Evolutionary conservation across 148 eudicot species (phyloP).

Genomic region (Camellia granthamiana): DNA sequence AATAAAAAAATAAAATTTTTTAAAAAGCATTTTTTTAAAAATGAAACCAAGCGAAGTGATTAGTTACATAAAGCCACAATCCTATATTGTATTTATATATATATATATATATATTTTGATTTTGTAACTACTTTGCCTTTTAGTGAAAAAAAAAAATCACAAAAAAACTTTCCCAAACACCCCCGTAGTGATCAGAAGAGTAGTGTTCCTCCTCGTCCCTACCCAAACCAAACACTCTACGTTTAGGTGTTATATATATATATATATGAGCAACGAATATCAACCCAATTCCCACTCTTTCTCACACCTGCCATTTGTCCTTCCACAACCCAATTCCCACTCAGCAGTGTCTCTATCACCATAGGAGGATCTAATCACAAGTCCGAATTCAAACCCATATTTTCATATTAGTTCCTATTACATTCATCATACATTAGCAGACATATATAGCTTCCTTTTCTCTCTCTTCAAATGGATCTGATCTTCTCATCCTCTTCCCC

Average conservation of each 20-base stretch:
- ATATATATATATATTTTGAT: not conserved
- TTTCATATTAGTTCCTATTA: not conserved
- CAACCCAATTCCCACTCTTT: constrained; percentile 7
- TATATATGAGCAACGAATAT: constrained; percentile 10
- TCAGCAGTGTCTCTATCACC: not conserved
- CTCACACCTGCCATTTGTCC: not conserved
- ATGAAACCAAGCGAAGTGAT: too few species aligned
- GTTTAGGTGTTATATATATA: not conserved
- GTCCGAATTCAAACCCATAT: too few species aligned
- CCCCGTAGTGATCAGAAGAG: too few species aligned
- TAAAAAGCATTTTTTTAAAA: too few species aligned
- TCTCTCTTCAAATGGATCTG: constrained; percentile 11
- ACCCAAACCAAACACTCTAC: not conserved
- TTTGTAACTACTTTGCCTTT: not conserved
- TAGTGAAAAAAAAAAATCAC: too few species aligned
- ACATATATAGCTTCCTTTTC: not conserved
- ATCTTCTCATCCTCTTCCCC: constrained; percentile 9
- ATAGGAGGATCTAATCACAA: constrained; percentile 6
- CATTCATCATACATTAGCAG: not conserved
- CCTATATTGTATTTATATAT: not conserved
- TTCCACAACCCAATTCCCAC: not conserved
- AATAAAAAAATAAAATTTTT: too few species aligned
- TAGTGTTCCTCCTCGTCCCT: too few species aligned
- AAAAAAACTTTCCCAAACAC: too few species aligned
- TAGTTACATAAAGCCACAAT: too few species aligned